phyloP scores from a whole-genome alignment of 805 yeast species.

The Monosporozyma yasuniensis region DNA sequence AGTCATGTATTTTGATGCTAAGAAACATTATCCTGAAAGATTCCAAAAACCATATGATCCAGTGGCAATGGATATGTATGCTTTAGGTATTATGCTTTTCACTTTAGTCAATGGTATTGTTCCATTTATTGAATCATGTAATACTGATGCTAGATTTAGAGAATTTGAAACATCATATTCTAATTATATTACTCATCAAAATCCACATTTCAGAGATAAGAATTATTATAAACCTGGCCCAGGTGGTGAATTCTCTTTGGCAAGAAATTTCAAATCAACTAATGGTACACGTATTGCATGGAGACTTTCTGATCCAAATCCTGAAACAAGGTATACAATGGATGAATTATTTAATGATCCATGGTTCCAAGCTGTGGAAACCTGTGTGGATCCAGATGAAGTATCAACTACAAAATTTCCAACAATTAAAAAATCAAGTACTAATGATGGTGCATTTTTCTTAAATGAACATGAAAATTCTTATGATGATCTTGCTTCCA shows the following conservation, averaged over 20 bases:
- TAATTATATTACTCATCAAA: conserved; percentile 30
- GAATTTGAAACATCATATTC: conserved; percentile 47
- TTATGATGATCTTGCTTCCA: conserved; percentile 8
- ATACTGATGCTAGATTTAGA: conserved; percentile 42
- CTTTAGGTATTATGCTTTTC: conserved; percentile 60
- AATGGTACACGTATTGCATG: conserved; percentile 66
- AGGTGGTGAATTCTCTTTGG: conserved; percentile 64
- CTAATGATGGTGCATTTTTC: conserved; percentile 6
- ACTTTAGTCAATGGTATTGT: conserved; percentile 49
- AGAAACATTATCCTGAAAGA: conserved; percentile 28
- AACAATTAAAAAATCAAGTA: conserved; percentile 18
- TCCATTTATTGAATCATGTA: conserved; percentile 50
- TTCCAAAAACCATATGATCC: conserved; percentile 44
- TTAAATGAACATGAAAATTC: conserved; percentile 9
- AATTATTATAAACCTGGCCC: conserved; percentile 48
- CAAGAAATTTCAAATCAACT: conserved; percentile 47
- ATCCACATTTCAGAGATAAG: conserved; percentile 41
- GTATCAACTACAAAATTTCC: conserved; percentile 16
- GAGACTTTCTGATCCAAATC: conserved; percentile 63
- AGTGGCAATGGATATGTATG: conserved; percentile 64
- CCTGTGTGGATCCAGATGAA: conserved; percentile 36
- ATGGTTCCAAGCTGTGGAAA: conserved; percentile 52
- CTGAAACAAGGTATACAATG: conserved; percentile 44
- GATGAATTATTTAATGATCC: conserved; percentile 50
- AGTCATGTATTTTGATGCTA: conserved; percentile 40